Evolutionary conservation across 225 moss, liverwort and hornwort species (phyloP), one percentile per base, ranked within the genome.

Genomic region (Pseudoscleropodium purum): DNA sequence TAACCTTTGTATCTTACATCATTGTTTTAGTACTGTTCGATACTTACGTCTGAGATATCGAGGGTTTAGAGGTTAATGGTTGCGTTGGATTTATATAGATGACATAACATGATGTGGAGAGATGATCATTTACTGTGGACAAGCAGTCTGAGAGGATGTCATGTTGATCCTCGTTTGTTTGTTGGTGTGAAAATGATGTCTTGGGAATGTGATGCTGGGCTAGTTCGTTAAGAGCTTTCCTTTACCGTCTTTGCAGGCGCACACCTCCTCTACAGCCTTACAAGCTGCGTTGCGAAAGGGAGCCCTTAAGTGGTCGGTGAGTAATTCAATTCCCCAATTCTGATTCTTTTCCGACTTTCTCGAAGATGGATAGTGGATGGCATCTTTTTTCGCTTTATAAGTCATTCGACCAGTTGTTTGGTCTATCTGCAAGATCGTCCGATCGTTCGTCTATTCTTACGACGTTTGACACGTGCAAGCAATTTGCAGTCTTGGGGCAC

Each of bases 231-330:
- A 91, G 69, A 81, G 74, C 59, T 70, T 66, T 61, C 56, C 37
- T 63, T 82, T 84, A 39, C 82, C 78, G 43, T 74, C 79, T 87
- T 76, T 92, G 90, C 94, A 95, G 95, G 90, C 94, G 95, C 79
- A 62, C 92, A 81, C 75, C 86, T 81, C 96, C 94, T 78, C 95
- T 96, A 84, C 92, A 93, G 65, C 93, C 97, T 43, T 98, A 98
- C 92, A 96, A 97, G 89, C 92, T 98, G 87, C 97, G 95, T 84
- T 98, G 98, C 91, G 98, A 98, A 67, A 96, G 94, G 90, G 98
- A 98, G 82, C 61, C 92, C 23, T 90, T 98, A 87, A 98, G 98
- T 93, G 90, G 89, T 68, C 97, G 97, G 94, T 96, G 91, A 90
- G 95, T 89, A 57, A 41, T 74, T 73, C 68, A 84, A 83, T 67